Evolutionary conservation across 2,329 filamentous ascomycete species (phyloP), one percentile per base, ranked within the genome.

Genomic region (Xylaria sp.): DNA sequence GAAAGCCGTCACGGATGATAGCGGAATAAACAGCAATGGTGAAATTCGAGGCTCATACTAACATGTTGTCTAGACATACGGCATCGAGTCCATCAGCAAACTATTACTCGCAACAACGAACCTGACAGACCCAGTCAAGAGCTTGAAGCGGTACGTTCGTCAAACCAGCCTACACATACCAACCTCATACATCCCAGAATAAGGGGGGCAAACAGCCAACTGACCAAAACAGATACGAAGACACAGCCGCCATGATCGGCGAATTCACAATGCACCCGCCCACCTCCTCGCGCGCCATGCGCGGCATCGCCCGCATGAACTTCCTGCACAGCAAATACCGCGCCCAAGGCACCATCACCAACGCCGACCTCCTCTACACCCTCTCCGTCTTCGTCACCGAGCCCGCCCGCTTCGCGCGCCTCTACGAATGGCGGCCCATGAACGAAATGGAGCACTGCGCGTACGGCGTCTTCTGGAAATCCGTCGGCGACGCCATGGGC

Each of bases 361-460:
- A 76, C 60, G 68, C 63, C 8, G 73, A 76, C 65, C 61, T 76
- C 23, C 68, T 76, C 39, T 76, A 76, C 69, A 75, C 73, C 47
- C 69, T 76, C 3, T 76, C 75, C 50, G 78, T 90, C 0, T 90
- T 90, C 69, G 80, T 88, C 16, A 76, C 80, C 0, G 85, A 91
- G 69, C 87, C 89, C 0, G 72, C 82, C 35, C 76, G 80, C 11
- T 91, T 88, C 78, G 80, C 89, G 37, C 71, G 78, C 4, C 75
- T 75, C 4, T 89, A 85, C 67, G 90, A 93, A 70, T 93, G 89
- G 89, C 82, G 90, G 1, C 46, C 75, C 3, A 71, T 90, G 19
- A 87, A 80, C 13, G 82, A 87, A 0, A 78, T 92, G 73, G 90
- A 92, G 72, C 71, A 77, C 8, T 89, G 86, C 62, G 88, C 87